A percentile compares a stretch with the other conserved stretches of the same genome.
Evolutionary conservation across 345 rosid genomes (phyloP).

Genomic region (Acer negundo): DNA sequence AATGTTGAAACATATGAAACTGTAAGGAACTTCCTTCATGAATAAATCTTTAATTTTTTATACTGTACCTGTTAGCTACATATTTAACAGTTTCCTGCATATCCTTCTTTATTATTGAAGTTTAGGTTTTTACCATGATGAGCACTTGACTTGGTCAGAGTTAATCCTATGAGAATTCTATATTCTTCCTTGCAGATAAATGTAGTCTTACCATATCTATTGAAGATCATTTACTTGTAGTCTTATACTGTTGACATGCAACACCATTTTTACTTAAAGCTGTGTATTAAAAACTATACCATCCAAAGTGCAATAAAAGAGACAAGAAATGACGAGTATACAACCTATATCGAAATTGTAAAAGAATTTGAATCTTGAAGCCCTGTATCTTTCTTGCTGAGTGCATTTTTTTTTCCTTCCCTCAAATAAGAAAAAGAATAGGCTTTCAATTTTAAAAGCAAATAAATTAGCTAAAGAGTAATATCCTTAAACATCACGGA

Average conservation of each 20-base stretch:
- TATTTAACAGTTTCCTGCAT: neutral
- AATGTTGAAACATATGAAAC: constrained; percentile 71
- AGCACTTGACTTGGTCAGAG: neutral
- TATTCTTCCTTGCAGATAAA: neutral
- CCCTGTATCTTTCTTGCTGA: neutral
- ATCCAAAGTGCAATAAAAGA: neutral
- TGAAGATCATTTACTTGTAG: neutral
- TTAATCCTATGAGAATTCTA: neutral
- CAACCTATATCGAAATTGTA: neutral
- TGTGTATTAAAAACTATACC: neutral
- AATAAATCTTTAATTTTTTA: constrained; percentile 8
- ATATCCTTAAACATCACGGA: neutral
- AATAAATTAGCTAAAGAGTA: neutral
- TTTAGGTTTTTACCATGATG: neutral
- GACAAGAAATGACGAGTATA: neutral
- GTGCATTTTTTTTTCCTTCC: neutral
- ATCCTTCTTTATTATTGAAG: neutral
- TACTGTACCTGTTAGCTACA: constrained; percentile 13
- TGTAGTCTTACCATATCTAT: neutral
- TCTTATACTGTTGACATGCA: neutral
- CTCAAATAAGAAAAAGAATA: neutral
- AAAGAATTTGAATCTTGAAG: neutral
- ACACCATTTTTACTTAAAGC: constrained; percentile 1
- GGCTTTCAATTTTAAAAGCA: neutral
- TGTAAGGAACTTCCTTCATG: constrained; percentile 42